Evolutionary conservation across 2,329 filamentous ascomycete species (phyloP).

Genomic region (Trichoderma simmonsii): DNA sequence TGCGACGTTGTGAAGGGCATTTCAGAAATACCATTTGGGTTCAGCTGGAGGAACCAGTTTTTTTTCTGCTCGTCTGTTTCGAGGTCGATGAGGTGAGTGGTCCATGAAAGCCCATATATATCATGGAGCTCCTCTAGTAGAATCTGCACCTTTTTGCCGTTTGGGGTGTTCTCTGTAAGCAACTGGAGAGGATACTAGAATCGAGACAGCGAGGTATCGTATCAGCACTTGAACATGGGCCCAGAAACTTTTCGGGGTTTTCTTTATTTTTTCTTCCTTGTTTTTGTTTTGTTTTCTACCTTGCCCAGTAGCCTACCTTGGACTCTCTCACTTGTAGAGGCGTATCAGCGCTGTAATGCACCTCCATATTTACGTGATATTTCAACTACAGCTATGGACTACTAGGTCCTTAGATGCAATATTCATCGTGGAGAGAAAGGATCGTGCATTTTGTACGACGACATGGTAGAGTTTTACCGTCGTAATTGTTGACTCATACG

Average conservation of each 20-base stretch:
- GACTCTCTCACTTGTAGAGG: not conserved
- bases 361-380: not conserved
- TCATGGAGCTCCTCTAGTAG: not conserved
- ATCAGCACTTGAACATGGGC: not conserved
- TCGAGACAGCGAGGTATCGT: not conserved
- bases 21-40: not conserved
- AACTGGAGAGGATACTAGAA: not conserved
- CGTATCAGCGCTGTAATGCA: not conserved
- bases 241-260: not conserved
- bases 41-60: not conserved
- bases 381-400: not conserved
- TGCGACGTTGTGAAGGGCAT: not conserved
- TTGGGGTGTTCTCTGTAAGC: not conserved
- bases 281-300: not conserved
- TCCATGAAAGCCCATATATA: not conserved
- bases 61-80: slow-evolving; percentile 1
- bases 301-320: not conserved
- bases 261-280: not conserved
- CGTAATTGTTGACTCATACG: not conserved
- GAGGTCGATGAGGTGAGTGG: not conserved
- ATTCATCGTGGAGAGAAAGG: not conserved
- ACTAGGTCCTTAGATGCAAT: not conserved
- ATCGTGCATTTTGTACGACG: not conserved
- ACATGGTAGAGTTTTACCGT: not conserved
- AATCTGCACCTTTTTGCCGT: slow-evolving; percentile 10